These are phyloP conservation scores for Phytophthora kernoviae DNA, from an alignment of 352 stramenopile genomes.

Conservation along the genomic window DNA sequence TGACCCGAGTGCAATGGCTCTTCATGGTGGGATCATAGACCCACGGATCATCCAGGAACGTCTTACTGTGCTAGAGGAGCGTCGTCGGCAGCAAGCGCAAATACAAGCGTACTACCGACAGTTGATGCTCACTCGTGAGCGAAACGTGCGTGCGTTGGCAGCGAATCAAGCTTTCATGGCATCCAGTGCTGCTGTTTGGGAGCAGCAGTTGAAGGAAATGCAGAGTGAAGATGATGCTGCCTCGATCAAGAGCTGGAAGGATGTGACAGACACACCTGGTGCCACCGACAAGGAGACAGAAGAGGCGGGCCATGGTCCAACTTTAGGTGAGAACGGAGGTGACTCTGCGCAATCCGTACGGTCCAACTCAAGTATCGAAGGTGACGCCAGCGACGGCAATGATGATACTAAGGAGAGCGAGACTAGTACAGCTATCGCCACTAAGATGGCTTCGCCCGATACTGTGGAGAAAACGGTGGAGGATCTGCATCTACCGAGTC, in stretches of 20 bases:
- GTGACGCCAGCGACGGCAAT: slow-evolving; percentile 12
- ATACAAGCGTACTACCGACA: slow-evolving; percentile 65
- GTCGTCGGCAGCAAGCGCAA: slow-evolving; percentile 55
- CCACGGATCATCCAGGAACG: slow-evolving; percentile 66
- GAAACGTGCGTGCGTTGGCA: slow-evolving; percentile 58
- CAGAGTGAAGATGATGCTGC: slow-evolving; percentile 27
- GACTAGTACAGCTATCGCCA: slow-evolving; percentile 9
- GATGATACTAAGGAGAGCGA: slow-evolving; percentile 22
- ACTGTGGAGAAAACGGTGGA: slow-evolving; percentile 24
- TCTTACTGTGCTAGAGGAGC: slow-evolving; percentile 55
- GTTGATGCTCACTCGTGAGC: slow-evolving; percentile 46
- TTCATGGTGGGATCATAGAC: slow-evolving; percentile 61
- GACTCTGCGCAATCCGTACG: background rate
- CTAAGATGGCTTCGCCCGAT: slow-evolving; percentile 19
- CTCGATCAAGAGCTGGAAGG: slow-evolving; percentile 36
- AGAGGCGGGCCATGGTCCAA: slow-evolving; percentile 5
- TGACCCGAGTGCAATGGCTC: slow-evolving; percentile 22
- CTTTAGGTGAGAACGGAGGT: background rate
- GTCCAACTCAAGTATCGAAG: slow-evolving; percentile 17
- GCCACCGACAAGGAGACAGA: slow-evolving; percentile 14
- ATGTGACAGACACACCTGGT: slow-evolving; percentile 16
- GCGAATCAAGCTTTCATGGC: slow-evolving; percentile 52
- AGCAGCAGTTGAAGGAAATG: slow-evolving; percentile 39
- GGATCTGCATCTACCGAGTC: slow-evolving; percentile 6
- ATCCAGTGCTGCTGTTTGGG: slow-evolving; percentile 44